Evolutionary conservation across 2,329 filamentous ascomycete genomes (phyloP), one percentile per base, ranked within the genome.

Genomic region (Hypoxylon sp.): DNA sequence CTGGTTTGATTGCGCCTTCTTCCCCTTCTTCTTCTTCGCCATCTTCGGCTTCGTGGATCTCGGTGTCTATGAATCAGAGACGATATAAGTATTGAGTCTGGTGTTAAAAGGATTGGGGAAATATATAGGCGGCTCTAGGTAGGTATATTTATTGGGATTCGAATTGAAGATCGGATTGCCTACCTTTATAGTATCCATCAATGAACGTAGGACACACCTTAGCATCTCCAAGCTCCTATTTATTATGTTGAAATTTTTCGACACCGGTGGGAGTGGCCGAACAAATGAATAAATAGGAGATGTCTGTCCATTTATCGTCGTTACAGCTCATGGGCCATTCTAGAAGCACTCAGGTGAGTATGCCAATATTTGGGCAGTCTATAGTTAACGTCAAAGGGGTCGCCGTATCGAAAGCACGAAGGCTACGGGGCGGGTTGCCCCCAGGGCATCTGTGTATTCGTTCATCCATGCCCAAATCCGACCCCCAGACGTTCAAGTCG

Each of bases 1-100:
- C 13, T 36, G 46, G 32, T 31, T 23, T 16, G 32, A 37, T 13
- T 26, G 38, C 35, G 15, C 27, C 26, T 9, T 9, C 9, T 25
- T 25, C 31, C 38, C 52, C 44, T 47, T 55, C 52, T 51, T 51
- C 52, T 32, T 55, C 21, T 48, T 52, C 23, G 38, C 43, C 47
- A 51, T 52, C 23, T 52, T n/a, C n/a, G n/a, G n/a, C n/a, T n/a
- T n/a, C n/a, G n/a, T n/a, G n/a, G n/a, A n/a, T n/a, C n/a, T n/a
- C n/a, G n/a, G n/a, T n/a, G n/a, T n/a, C n/a, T 45, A 23, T 41
- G 49, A 41, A 40, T 46, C 26, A 20, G 21, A 27, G 32, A 31
- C 25, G 17, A 42, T 52, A 43, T 47, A 43, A 15, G 42, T 30
- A 26, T 32, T 19, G 17, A 42, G 12, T 9, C 30, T 23, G 25